Base-by-base conservation (phyloP, 2,329 filamentous ascomycete species). In the Blastomyces gilchristii region DNA sequence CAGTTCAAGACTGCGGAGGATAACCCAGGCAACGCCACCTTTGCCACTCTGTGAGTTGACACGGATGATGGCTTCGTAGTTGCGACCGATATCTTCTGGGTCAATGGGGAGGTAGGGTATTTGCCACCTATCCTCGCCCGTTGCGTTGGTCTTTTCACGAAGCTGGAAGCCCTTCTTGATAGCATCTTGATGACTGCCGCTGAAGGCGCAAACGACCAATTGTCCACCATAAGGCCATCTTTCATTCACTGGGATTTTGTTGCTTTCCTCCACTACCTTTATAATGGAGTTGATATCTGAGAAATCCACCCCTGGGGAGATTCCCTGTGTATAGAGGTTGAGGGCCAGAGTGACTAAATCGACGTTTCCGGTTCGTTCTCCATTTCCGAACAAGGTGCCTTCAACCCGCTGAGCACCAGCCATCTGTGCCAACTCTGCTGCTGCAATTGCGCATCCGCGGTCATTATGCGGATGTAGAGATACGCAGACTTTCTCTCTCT, bases 41-140 rank as follows among this genome's bases (percentile, higher is more conserved):
- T 99, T 97, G 68, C 93, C 93, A 70, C 86, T 90, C 75, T 97
- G 93, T 22, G 90, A 96, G 81, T 97, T 99, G 83, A 97, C 93
- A 65, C 93, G 89, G 73, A 97, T 97, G 73, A 97, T 89, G 64
- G 93, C 93, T 78, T 97, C 92, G 83, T 97, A 97, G n/a, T 87
- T 97, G 63, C 93, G 87, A 60, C 93, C 93, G 67, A 97, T 96
- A 72, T 97, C 93, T 71, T 89, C 83, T 5, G 93, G 93, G 72
- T 97, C 93, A 70, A 97, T 83, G 14, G 93, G 93, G 58, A 97
- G 87, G 73, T 97, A 97, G 0, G 93, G 93, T 49, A 97, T 83
- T 69, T 89, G 80, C 93, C 93, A 97, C 50, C 78, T 80, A 71
- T 87, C 85, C 63, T 93, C 85, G 71, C 83, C 79, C 5, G 77